Evolutionary conservation across 805 yeast genomes (phyloP).

Genomic region (Ogataea kodamae): DNA sequence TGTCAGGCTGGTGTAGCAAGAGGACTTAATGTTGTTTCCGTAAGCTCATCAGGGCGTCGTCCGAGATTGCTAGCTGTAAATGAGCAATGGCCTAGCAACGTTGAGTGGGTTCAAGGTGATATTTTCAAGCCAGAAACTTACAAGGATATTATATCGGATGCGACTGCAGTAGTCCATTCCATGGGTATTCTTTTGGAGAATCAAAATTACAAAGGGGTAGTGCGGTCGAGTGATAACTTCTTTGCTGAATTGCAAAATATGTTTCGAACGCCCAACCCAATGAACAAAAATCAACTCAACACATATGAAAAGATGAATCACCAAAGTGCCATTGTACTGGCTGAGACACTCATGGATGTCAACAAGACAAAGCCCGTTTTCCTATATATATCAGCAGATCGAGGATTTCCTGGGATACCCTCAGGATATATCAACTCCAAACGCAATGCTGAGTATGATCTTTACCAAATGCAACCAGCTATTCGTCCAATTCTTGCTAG

Average conservation of each 20-base stretch:
- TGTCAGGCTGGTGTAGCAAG: constrained; percentile 62
- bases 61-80: constrained; percentile 34
- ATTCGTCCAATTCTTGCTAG: constrained; percentile 64
- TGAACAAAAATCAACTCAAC: constrained; percentile 42
- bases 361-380: constrained; percentile 36
- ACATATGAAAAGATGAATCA: constrained; percentile 65
- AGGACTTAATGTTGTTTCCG: constrained; percentile 65
- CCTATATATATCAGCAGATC: constrained; percentile 80
- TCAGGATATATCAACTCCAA: constrained; percentile 70
- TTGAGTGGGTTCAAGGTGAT: constrained; percentile 65
- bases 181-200: constrained; percentile 75
- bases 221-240: constrained; percentile 32
- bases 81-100: constrained; percentile 53
- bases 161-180: constrained; percentile 74
- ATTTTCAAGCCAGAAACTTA: constrained; percentile 65
- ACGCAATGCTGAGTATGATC: constrained; percentile 68
- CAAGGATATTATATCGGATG: constrained; percentile 40
- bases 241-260: constrained; percentile 36
- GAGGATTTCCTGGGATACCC: constrained; percentile 65
- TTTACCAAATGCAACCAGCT: constrained; percentile 37
- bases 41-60: constrained; percentile 54
- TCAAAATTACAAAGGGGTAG: constrained; percentile 57
- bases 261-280: constrained; percentile 60
- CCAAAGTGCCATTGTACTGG: constrained; percentile 63
- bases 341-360: constrained; percentile 44